phyloP scores from a whole-genome alignment of 306 rosid genomes.

The cucumber (Cucumis sativus) region DNA sequence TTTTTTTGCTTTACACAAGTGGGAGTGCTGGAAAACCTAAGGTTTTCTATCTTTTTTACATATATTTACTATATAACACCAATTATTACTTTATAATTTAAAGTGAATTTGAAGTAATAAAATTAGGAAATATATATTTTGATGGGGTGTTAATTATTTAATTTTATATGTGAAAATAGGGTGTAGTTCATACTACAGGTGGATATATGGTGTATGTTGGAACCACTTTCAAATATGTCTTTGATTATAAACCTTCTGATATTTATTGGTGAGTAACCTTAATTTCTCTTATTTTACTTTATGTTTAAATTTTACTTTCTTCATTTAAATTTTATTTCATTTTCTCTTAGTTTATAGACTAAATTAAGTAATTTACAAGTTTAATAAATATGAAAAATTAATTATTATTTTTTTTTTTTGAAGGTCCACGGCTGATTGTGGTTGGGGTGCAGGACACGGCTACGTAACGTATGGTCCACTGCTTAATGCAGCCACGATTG shows the following conservation, averaged over 20 bases:
- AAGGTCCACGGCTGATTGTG: constrained; percentile 98
- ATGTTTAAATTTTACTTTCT: not conserved
- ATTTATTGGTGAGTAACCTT: constrained; percentile 51
- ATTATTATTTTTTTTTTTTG: too few relatives aligned
- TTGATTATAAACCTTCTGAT: constrained; percentile 78
- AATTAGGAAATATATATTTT: too few relatives aligned
- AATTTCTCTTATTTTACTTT: not conserved
- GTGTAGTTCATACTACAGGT: constrained; percentile 89
- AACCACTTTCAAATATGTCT: constrained; percentile 86
- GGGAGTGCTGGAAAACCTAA: constrained; percentile 97
- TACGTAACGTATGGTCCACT: constrained; percentile 88
- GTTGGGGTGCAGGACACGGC: constrained; percentile 98
- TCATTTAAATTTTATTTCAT: not conserved
- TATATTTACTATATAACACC: not conserved
- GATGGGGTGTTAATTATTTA: not conserved
- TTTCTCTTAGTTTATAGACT: not conserved
- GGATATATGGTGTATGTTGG: constrained; percentile 94
- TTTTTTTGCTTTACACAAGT: constrained; percentile 87
- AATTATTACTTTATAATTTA: not conserved
- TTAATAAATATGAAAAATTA: too few relatives aligned
- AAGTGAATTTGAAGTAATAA: too few relatives aligned
- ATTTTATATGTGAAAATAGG: constrained; percentile 21
- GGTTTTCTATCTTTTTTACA: constrained; percentile 33
- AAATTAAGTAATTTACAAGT: too few relatives aligned
- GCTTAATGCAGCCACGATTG: constrained; percentile 62